Base-by-base conservation (phyloP, 345 rosid species). In the Citrus unshiu region DNA sequence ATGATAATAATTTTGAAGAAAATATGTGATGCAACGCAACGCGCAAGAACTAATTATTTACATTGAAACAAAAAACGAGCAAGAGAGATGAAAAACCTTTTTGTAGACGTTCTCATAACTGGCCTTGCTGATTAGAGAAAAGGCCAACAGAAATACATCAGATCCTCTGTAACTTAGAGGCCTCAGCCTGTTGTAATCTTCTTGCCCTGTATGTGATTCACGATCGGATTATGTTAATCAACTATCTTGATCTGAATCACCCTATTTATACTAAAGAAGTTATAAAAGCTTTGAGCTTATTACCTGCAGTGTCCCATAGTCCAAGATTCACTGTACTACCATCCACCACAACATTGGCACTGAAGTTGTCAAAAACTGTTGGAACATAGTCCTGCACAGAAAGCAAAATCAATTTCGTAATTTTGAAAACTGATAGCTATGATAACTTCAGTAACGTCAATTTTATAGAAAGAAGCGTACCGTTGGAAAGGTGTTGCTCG, bases 91-190 rank as follows among this genome's bases (percentile, higher is more conserved):
- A 27, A 34, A 19, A 46, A 91, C 97, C 93, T 91, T 93, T 80
- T 93, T 93, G 86, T 90, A 27, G 78, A 89, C 79, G 78, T 93
- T 93, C 83, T 91, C 95, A 67, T 88, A 93, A 82, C 97, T 93
- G 72, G 97, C 94, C 81, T 88, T 93, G 85, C 97, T 91, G 54
- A 86, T 83, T 35, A 93, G 87, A 57, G 97, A 93, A 83, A 93
- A 93, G 34, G 95, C 93, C 84, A 93, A 74, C 80, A 93, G 83
- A 69, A 93, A 93, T 69, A 93, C 91, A 90, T 93, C 95, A 74
- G 97, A 94, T 84, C 93, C 97, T 87, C 97, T 90, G 80, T 93
- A 93, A 80, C 97, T 93, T 73, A 91, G 78, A 76, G 95, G 95
- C 81, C 95, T 89, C 63, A 91, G 80, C 84, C 95, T 89, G 84